These are phyloP conservation scores for Millerozyma acaciae DNA, from an alignment of 805 yeast species.

Conservation along the genomic window DNA sequence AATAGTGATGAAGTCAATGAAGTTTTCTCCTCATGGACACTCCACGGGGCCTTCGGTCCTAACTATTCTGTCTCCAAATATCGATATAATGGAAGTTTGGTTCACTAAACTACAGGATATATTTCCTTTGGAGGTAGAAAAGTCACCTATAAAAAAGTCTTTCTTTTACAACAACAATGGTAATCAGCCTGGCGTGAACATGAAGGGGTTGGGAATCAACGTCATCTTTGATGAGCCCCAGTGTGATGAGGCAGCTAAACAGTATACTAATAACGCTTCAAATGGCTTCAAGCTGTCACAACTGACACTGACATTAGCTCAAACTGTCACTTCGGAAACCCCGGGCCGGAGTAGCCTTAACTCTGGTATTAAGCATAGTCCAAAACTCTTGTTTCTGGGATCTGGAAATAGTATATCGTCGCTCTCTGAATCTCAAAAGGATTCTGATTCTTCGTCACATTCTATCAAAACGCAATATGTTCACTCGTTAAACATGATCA, in stretches of 20 bases:
- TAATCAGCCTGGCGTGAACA: conserved; percentile 10
- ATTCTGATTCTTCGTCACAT: conserved; percentile 11
- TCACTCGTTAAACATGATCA: conserved; percentile 11
- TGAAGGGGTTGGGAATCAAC: conserved; percentile 35
- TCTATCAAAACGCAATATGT: conserved; percentile 12
- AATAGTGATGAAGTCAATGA: conserved; percentile 13
- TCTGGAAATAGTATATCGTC: no score
- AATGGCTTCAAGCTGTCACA: conserved; percentile 4
- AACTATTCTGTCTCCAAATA: no score
- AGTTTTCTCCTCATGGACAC: conserved; percentile 15
- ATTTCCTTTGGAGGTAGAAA: conserved; percentile 28
- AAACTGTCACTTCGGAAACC: no score
- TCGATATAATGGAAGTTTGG: no score
- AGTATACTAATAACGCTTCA: conserved; percentile 1
- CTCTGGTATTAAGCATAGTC: no score
- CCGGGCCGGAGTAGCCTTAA: no score
- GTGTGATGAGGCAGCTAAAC: no score
- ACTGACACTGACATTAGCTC: background rate
- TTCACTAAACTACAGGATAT: conserved; percentile 25
- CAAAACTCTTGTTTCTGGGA: no score
- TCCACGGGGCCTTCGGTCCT: no score
- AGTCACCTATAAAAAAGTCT: conserved; percentile 18
- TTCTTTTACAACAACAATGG: conserved; percentile 17
- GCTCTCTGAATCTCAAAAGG: no score
- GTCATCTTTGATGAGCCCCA: conserved; percentile 14